A percentile compares a stretch with the other conserved stretches of the same genome.
Conservation (phyloP, 805 yeast genomes). For the Candida chauliodis region DNA sequence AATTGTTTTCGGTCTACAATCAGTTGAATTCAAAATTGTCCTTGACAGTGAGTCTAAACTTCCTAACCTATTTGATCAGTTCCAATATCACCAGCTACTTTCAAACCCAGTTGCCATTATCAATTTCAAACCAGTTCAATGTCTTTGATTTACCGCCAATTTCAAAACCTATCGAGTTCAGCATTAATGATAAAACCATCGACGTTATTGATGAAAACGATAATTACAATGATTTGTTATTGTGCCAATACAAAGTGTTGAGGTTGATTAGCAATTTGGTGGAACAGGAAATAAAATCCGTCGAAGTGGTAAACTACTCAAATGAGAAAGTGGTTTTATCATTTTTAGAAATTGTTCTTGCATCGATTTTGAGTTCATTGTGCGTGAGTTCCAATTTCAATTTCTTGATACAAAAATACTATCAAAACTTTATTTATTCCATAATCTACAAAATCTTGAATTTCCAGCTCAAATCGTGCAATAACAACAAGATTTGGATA, state of each 20-base stretch:
- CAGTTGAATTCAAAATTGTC: slow-evolving; percentile 20
- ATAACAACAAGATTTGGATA: slow-evolving; percentile 20
- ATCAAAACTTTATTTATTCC: neutral
- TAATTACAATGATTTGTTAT: slow-evolving; percentile 2
- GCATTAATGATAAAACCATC: neutral
- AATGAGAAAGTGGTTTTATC: slow-evolving; percentile 12
- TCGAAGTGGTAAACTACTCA: slow-evolving; percentile 9
- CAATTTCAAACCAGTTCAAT: slow-evolving; percentile 13
- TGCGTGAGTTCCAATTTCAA: neutral
- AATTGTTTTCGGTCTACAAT: slow-evolving; percentile 17
- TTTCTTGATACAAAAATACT: neutral
- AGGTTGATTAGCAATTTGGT: slow-evolving; percentile 1
- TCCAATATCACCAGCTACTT: slow-evolving; percentile 12
- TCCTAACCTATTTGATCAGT: slow-evolving; percentile 17
- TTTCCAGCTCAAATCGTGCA: slow-evolving; percentile 7
- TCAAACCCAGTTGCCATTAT: slow-evolving; percentile 11
- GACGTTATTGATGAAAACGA: slow-evolving; percentile 5
- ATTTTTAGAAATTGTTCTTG: slow-evolving; percentile 15
- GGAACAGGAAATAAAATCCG: slow-evolving; percentile 15
- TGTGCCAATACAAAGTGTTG: slow-evolving; percentile 5
- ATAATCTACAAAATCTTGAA: slow-evolving; percentile 1
- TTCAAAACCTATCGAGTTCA: slow-evolving; percentile 19
- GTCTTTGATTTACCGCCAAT: slow-evolving; percentile 26
- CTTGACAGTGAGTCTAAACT: slow-evolving; percentile 12
- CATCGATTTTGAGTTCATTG: slow-evolving; percentile 16